Evolutionary conservation across 257 asterid genomes (phyloP).

Genomic region (Cinchona pubescens): DNA sequence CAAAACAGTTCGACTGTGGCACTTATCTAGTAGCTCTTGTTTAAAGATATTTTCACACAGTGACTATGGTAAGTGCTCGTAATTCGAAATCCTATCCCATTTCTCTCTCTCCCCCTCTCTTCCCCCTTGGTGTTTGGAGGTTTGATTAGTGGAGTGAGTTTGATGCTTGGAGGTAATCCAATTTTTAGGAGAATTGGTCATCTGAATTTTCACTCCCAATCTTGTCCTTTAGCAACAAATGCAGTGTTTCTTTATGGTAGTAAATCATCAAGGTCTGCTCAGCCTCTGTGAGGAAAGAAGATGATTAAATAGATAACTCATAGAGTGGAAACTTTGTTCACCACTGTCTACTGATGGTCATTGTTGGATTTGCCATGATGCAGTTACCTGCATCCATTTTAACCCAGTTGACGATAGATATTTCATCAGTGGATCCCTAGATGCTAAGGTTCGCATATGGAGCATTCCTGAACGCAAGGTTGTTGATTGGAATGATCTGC

Average conservation of each 20-base stretch:
- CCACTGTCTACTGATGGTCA: constrained; percentile 13
- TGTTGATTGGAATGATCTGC: constrained; percentile 97
- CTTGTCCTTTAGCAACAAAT: not conserved
- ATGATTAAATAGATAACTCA: not conserved
- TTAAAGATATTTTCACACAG: constrained; percentile 87
- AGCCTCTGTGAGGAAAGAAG: not conserved
- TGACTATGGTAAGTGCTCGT: constrained; percentile 75
- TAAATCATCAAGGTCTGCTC: not conserved
- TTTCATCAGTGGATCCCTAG: constrained; percentile 97
- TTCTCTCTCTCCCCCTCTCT: not conserved
- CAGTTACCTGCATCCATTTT: constrained; percentile 98
- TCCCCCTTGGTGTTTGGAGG: not conserved
- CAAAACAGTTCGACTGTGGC: constrained; percentile 97
- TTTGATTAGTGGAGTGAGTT: not conserved
- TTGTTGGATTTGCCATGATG: constrained; percentile 31
- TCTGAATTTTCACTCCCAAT: not conserved
- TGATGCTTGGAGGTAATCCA: not conserved
- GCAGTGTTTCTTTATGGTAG: not conserved
- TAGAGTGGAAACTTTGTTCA: not conserved
- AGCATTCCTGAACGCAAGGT: constrained; percentile 92
- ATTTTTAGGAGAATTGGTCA: not conserved
- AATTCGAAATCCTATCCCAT: not conserved
- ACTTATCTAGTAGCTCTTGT: constrained; percentile 75
- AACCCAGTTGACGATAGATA: constrained; percentile 95
- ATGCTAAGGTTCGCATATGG: constrained; percentile 99